Base-by-base conservation (phyloP, 441 rosid species). In the Eruca vesicaria region DNA sequence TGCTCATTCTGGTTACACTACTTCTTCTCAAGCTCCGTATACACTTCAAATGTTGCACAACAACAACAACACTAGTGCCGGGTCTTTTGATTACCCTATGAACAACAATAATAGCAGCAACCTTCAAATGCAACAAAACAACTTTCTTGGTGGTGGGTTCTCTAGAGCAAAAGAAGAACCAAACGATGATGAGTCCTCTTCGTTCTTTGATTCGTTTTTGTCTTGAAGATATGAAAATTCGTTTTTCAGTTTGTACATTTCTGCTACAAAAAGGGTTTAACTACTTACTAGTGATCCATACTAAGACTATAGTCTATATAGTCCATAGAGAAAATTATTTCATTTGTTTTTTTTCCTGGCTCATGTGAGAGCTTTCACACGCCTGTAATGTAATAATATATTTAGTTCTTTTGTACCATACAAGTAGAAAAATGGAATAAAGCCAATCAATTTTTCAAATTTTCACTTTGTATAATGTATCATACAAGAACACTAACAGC, bases 301-400 rank as follows among this genome's bases (percentile, higher is more conserved):
- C 26, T 57, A 50, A 48, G 66, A 78, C 80, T 31, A 50, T 50
- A 53, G 75, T 68, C 70, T 43, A 59, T 53, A 55, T 38, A 41
- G 60, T 69, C 70, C 66, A 66, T 74, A 71, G 80, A 77, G 72
- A 73, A 61, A 48, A 84, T 84, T 89, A 77, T 72, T 88, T 89
- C 76, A 88, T 86, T 87, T 85, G 80, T 84, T 85, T 84, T 65
- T 7, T 32, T 66, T 60, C 14, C 10, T 48, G 2, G 67, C 74
- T 71, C 74, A 43, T 36, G 8, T 14, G 18, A 68, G 85, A 67
- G 85, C 79, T 77, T 56, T 19, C 32, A 78, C 74, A 66, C 76
- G 58, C 48, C 8, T 66, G 80, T 71, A 66, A 29, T 58, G 63
- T 58, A 28, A 58, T 58, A 58, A 71, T 71, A 69, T 63, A 29